phyloP scores from a whole-genome alignment of 106 monocot genomes.

The Cymbidium sinense region DNA sequence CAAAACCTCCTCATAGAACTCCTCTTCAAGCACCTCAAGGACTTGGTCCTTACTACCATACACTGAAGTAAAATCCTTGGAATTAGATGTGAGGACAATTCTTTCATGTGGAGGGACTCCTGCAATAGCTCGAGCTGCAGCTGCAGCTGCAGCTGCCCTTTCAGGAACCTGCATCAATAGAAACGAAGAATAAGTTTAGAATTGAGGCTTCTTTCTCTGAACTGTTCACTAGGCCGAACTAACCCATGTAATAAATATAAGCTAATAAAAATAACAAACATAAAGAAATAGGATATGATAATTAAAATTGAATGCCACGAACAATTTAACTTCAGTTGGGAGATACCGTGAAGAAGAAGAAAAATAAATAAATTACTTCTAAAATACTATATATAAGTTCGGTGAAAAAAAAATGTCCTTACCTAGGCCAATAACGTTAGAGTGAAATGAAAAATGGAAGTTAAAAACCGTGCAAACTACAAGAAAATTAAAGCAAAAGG shows the following conservation, averaged over 20 bases:
- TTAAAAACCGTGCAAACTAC: neutral
- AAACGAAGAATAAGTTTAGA: slow-evolving; percentile 9
- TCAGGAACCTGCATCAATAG: slow-evolving; percentile 72
- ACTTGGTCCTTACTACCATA: slow-evolving; percentile 50
- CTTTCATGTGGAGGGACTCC: slow-evolving; percentile 87
- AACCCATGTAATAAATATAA: slow-evolving; percentile 1
- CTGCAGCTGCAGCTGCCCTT: slow-evolving; percentile 90
- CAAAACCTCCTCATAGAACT: slow-evolving; percentile 81
- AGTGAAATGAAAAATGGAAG: neutral
- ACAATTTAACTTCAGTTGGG: neutral
- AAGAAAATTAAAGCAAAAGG: neutral
- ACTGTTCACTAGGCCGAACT: neutral
- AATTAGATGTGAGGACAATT: slow-evolving; percentile 60
- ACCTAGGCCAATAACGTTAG: neutral
- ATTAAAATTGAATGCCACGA: neutral
- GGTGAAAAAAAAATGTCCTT: neutral
- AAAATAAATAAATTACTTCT: neutral
- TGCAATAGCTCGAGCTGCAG: slow-evolving; percentile 86
- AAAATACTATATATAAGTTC: neutral
- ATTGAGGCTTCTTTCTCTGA: neutral
- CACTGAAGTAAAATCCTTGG: slow-evolving; percentile 61
- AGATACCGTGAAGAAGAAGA: neutral
- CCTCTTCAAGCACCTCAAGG: slow-evolving; percentile 76
- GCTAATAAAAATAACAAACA: neutral
- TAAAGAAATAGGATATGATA: neutral